These are phyloP conservation scores for Marchantia polymorpha DNA, from an alignment of 225 moss, liverwort and hornwort genomes.

Conservation along the genomic window DNA sequence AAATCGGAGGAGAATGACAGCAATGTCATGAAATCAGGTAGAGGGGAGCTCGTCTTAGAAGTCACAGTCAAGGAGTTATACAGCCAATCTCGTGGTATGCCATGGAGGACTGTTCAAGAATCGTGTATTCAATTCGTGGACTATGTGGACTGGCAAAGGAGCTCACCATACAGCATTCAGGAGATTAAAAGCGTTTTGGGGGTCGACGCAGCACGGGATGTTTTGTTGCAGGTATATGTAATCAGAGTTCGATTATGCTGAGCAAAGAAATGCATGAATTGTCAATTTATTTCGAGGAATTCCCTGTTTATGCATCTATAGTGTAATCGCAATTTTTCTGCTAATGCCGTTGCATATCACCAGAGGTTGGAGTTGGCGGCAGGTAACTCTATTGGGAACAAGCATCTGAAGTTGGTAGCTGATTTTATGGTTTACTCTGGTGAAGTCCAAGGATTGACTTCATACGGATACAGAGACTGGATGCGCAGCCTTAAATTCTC, in stretches of 20 bases:
- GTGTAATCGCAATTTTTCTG: not conserved
- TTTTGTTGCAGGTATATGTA: constrained; percentile 52
- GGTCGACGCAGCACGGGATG: constrained; percentile 64
- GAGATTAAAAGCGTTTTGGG: constrained; percentile 68
- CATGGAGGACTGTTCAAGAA: constrained; percentile 68
- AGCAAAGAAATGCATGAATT: not conserved
- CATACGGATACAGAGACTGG: constrained; percentile 77
- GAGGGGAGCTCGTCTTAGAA: constrained; percentile 71
- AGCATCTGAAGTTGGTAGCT: constrained; percentile 70
- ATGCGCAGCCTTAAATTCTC: constrained; percentile 52
- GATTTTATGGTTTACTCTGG: constrained; percentile 86
- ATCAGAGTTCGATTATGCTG: not conserved
- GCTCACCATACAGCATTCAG: constrained; percentile 84
- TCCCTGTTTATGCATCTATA: too few relatives aligned
- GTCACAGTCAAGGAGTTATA: constrained; percentile 51
- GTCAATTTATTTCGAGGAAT: too few relatives aligned
- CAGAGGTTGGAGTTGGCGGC: constrained; percentile 77
- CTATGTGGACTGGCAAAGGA: constrained; percentile 74
- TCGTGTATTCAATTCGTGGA: constrained; percentile 58
- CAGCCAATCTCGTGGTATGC: constrained; percentile 39
- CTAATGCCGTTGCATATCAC: not conserved
- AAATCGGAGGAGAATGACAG: constrained; percentile 15
- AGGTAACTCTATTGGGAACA: constrained; percentile 49
- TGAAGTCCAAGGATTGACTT: constrained; percentile 71
- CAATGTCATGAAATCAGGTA: not conserved